Percentiles rank a stretch among this genome's conserved stretches.
Evolutionary conservation across 75 land plant genomes (phyloP).

Genomic region (Pinus tabuliformis): DNA sequence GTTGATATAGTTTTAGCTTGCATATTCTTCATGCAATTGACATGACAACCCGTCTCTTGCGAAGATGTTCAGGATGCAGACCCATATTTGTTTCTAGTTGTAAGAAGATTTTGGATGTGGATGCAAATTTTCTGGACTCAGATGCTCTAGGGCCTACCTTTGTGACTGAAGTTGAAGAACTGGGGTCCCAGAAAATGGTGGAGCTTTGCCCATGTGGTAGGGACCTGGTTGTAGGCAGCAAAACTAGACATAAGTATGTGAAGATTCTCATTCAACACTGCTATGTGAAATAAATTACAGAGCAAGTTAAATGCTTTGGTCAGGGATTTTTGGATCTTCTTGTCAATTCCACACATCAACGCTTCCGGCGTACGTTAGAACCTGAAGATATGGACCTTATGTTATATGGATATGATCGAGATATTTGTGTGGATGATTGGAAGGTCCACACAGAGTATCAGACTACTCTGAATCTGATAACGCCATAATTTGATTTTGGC

Average conservation of each 20-base stretch:
- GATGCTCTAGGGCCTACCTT: conserved; percentile 87
- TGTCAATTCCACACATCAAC: conserved; percentile 18
- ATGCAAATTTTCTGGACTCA: conserved; percentile 61
- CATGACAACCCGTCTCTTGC: conserved; percentile 46
- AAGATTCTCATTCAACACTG: conserved; percentile 61
- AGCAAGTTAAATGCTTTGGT: conserved; percentile 70
- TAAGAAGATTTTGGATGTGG: conserved; percentile 79
- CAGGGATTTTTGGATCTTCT: conserved; percentile 83
- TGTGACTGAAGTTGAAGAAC: conserved; percentile 66
- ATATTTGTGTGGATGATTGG: conserved; percentile 57
- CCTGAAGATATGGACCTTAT: conserved; percentile 48
- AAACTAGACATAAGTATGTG: conserved; percentile 67
- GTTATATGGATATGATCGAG: conserved; percentile 43
- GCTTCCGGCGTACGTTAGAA: conserved; percentile 43
- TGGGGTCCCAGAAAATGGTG: conserved; percentile 55
- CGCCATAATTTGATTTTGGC: conserved; percentile 67
- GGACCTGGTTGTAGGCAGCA: conserved; percentile 61
- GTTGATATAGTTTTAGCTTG: conserved; percentile 64
- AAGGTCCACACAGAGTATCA: conserved; percentile 67
- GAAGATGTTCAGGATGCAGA: conserved; percentile 86
- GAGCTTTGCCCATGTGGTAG: conserved; percentile 81
- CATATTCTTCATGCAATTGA: conserved; percentile 65
- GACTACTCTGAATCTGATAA: conserved; percentile 47
- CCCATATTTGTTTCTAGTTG: conserved; percentile 74
- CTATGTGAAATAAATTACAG: conserved; percentile 59